These are phyloP conservation scores for Leishmania amazonensis DNA, from an alignment of 208 protist genomes.

Conservation along the genomic window DNA sequence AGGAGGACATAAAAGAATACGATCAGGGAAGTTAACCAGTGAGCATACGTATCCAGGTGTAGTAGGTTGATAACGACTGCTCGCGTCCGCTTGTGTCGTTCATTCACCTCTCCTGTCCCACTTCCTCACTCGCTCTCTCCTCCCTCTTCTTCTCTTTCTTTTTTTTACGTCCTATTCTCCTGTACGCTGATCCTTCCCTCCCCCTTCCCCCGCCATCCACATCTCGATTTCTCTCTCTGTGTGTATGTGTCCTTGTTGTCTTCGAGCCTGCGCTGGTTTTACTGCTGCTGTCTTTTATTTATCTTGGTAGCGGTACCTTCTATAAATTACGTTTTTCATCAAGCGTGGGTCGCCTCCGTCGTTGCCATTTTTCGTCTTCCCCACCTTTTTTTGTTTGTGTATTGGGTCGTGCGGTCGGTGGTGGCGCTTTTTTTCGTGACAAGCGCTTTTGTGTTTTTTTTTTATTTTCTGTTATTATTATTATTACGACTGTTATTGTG, in stretches of 20 bases:
- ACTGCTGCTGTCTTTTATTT: neutral
- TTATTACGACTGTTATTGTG: neutral
- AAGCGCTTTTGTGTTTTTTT: neutral
- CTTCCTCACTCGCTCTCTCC: neutral
- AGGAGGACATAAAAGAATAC: neutral
- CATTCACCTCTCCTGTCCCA: neutral
- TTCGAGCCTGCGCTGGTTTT: neutral
- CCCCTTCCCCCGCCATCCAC: neutral
- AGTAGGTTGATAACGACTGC: neutral
- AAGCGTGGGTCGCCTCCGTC: neutral
- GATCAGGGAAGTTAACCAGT: too few species aligned
- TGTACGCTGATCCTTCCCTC: neutral
- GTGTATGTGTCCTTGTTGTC: neutral
- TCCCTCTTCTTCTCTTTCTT: neutral
- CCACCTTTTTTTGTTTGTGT: neutral
- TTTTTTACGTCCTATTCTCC: neutral
- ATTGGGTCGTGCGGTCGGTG: neutral
- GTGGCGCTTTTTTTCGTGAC: neutral
- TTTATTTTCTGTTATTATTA: neutral
- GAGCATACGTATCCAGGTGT: neutral
- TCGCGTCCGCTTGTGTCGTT: neutral
- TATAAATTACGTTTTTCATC: neutral
- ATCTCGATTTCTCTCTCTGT: neutral
- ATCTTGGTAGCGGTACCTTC: neutral
- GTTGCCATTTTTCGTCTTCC: neutral